Evolutionary conservation across 805 yeast species (phyloP), one percentile per base, ranked within the genome.

Genomic region (Starmerella potacharoeniae): DNA sequence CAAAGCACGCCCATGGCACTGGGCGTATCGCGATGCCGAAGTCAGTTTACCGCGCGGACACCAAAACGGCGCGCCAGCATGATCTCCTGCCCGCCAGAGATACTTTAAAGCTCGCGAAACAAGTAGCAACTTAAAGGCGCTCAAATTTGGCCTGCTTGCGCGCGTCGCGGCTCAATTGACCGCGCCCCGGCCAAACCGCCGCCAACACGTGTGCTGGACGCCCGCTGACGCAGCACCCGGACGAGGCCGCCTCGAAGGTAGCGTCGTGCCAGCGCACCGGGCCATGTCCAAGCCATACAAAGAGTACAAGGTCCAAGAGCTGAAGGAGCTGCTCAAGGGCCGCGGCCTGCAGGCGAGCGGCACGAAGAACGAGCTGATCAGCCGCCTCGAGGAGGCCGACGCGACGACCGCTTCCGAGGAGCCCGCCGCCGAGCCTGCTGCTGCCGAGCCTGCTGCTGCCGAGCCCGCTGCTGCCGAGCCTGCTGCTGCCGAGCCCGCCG

Each of bases 321-420:
- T 91, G 69, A 90, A 86, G 68, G 95, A 85, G 58, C 65, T 79
- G 55, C 76, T 91, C 63, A 83, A 83, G 63, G 69, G 76, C 28
- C 81, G 82, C 58, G 84, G 83, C 1, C 76, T 91, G 51, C 68
- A 93, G 2, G 73, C 72, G 3, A 79, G 80, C 41, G 97, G 97
- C 28, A 82, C 86, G 62, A 91, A 91, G 69, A 81, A 84, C 44
- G 96, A 88, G 52, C 75, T 84, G 56, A 74, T 84, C 53, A 76
- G 77, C 34, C 76, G 91, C 49, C 75, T 84, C 56, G 78, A 74
- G 56, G 87, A 81, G 58, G 68, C 76, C 35, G 90, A 82, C 62
- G 56, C 52, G 39, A 9, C 60, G 6, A 60, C 55, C 34, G 3
- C 22, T 22, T 17, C 31, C 40, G 49, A 17, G 36, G 45, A 8